These are phyloP conservation scores for Neoarthrinium moseri DNA, from an alignment of 2,329 filamentous ascomycete genomes.

Conservation along the genomic window DNA sequence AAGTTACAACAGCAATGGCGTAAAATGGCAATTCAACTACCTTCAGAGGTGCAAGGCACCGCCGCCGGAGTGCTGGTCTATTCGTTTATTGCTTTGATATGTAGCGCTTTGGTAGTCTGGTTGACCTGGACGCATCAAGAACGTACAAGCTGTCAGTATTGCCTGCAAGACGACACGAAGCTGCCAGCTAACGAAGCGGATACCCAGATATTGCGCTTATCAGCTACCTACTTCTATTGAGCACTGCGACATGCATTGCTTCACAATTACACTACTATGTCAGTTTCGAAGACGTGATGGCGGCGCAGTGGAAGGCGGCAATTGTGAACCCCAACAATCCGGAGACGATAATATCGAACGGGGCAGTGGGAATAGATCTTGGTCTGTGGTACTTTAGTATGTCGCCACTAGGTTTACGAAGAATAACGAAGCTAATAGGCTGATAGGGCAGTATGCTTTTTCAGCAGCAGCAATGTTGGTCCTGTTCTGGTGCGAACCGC, in stretches of 20 bases:
- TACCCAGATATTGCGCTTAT: slow-evolving; percentile 16
- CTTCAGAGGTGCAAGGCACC: slow-evolving; percentile 11
- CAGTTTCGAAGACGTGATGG: slow-evolving; percentile 10
- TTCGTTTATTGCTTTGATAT: slow-evolving; percentile 10
- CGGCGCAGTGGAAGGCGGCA: slow-evolving; percentile 12
- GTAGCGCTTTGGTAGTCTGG: slow-evolving; percentile 14
- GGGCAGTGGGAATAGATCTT: slow-evolving; percentile 13
- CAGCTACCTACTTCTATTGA: slow-evolving; percentile 12
- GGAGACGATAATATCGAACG: slow-evolving; percentile 14
- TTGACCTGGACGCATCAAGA: slow-evolving; percentile 17
- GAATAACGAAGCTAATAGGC: background rate
- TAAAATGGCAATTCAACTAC: slow-evolving; percentile 10
- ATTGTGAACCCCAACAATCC: slow-evolving; percentile 10
- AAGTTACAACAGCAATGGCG: background rate
- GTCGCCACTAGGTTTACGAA: background rate
- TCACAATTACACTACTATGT: slow-evolving; percentile 14
- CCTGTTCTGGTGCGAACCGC: slow-evolving; percentile 13
- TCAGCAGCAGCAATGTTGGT: slow-evolving; percentile 13
- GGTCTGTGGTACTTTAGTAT: slow-evolving; percentile 17
- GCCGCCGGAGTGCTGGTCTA: slow-evolving; percentile 15
- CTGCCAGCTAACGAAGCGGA: background rate
- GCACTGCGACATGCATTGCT: slow-evolving; percentile 12
- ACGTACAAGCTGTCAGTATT: slow-evolving; percentile 14
- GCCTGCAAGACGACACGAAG: background rate
- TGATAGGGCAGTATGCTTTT: slow-evolving; percentile 11